Percentiles rank a stretch among this genome's conserved stretches.
Conservation (phyloP, 1,284 basidiomycete genomes). For the Cutaneotrichosporon cavernicola region DNA sequence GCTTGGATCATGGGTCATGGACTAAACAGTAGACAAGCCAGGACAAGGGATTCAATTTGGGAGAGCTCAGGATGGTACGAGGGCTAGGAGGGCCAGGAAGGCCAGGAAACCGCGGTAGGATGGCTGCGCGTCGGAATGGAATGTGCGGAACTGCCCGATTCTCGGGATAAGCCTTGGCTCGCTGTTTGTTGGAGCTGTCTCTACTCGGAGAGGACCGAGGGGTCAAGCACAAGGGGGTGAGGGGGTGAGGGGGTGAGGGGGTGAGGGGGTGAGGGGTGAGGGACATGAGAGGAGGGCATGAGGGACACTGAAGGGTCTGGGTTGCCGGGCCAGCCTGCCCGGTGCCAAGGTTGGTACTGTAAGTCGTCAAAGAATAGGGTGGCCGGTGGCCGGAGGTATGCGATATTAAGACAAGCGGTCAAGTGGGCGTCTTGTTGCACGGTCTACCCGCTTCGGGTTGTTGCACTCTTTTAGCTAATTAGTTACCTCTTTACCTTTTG, state of each 20-base stretch:
- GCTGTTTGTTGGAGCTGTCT: too few species aligned
- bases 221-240: neutral
- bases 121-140: neutral
- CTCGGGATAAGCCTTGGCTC: neutral
- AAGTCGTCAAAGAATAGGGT: too few species aligned
- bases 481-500: too few species aligned
- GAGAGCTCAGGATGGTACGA: neutral
- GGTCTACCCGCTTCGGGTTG: too few species aligned
- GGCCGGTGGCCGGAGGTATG: conserved; percentile 1
- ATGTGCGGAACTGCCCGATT: neutral
- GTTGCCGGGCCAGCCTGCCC: neutral
- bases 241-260: neutral
- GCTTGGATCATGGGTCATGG: neutral
- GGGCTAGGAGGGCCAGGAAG: too few species aligned
- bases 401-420: neutral
- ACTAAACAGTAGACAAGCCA: too few species aligned
- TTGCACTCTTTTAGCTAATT: too few species aligned
- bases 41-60: neutral
- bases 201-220: neutral
- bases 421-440: neutral
- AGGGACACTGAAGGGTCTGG: too few species aligned
- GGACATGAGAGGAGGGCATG: neutral
- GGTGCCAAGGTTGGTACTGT: neutral
- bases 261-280: neutral
- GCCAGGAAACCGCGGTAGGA: too few species aligned